Evolutionary conservation across 768 basidiomycete genomes (phyloP), one percentile per base, ranked within the genome.

Genomic region (Termitomyces sp.): DNA sequence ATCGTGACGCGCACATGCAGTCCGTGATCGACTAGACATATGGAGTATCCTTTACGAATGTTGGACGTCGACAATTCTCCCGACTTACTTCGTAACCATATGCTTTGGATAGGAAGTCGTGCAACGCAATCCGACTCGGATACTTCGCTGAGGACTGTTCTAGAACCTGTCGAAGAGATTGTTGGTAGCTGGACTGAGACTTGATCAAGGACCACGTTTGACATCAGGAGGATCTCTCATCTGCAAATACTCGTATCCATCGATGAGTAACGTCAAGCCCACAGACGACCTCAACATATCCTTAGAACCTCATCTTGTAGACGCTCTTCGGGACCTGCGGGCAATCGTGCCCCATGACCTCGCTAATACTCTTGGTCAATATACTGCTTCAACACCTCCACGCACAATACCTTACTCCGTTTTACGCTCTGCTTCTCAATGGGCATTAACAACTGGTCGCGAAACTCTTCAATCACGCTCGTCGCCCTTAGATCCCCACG

Each of bases 381-480:
- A 73, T 60, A 63, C 84, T 44, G 58, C 62, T 22, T 64, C 72
- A 32, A 66, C 70, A 12, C 65, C 67, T 8, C 69, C 73, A 7
- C 57, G 70, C n/a, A 73, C 78, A 40, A 82, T 93, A 52, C 81
- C 87, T 0, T 87, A 92, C 68, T 65, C 71, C 6, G 66, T 84
- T 42, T 74, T 92, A 41, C 73, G 70, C 9, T 68, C 75, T 30
- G 73, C 88, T 46, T 88, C 90, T 0, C 74, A 74, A 67, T 93
- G 90, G 90, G 70, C 85, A 15, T 81, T 83, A 43, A 77, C 87
- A 28, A 61, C 70, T 45, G 88, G 83, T 7, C 64, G 60, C 35
- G 58, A 64, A 12, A 61, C 66, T 47, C 72, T 81, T 50, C 62
- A 66, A 35, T 70, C 71, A 45, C 63, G 70, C 47, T 69, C 68